A percentile compares a stretch with the other conserved stretches of the same genome.
Conservation (phyloP, 2,329 filamentous ascomycete genomes). For the Trichoderma koningiopsis region DNA sequence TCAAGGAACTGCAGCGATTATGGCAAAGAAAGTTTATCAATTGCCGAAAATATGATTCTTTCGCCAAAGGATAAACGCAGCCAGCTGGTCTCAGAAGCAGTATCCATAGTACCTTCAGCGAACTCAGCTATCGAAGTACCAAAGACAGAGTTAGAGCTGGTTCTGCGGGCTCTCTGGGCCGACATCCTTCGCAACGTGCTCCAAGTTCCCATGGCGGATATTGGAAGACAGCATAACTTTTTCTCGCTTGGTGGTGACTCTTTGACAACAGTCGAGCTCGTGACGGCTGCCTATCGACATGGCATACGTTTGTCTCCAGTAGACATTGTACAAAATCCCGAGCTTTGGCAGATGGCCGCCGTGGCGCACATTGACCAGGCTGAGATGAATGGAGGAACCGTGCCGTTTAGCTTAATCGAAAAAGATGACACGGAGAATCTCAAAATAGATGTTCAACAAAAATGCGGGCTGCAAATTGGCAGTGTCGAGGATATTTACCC, state of each 20-base stretch:
- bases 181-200: slow-evolving; percentile 10
- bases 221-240: slow-evolving; percentile 26
- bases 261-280: slow-evolving; percentile 10
- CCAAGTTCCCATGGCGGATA: slow-evolving; percentile 1
- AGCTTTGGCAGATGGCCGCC: slow-evolving; percentile 11
- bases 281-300: slow-evolving; percentile 13
- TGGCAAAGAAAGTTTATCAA: background rate
- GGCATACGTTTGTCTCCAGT: slow-evolving; percentile 5
- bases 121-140: background rate
- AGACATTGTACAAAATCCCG: slow-evolving; percentile 6
- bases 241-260: slow-evolving; percentile 20
- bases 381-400: background rate
- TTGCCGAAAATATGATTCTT: background rate
- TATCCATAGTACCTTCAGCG: background rate
- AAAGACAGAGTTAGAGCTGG: slow-evolving; percentile 7
- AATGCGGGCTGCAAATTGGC: background rate
- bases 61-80: slow-evolving; percentile 4
- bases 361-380: background rate
- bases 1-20: background rate
- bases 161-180: slow-evolving; percentile 16
- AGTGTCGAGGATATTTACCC: slow-evolving; percentile 18
- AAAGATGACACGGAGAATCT: background rate
- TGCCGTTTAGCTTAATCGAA: slow-evolving; percentile 1
- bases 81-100: background rate
- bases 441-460: background rate